A percentile compares a stretch with the other conserved stretches of the same genome.
Conservation (phyloP, 2,329 filamentous ascomycete species). For the Colletotrichum destructivum region DNA sequence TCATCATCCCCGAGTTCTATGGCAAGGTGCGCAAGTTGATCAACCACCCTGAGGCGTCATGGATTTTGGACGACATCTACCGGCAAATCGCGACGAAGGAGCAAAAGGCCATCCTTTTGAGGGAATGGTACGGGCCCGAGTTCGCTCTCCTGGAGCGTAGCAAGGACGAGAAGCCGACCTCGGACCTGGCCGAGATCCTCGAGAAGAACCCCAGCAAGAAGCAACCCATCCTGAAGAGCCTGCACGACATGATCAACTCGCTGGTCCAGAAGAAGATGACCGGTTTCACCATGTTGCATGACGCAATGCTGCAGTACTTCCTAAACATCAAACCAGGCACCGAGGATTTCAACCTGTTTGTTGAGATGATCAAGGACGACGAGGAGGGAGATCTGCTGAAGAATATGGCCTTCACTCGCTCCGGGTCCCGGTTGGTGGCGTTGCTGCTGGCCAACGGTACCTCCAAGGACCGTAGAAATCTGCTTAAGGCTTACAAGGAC, state of each 20-base stretch:
- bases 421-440: conserved; percentile 86
- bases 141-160: conserved; percentile 83
- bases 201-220: conserved; percentile 87
- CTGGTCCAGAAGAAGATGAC: conserved; percentile 97
- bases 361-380: conserved; percentile 92
- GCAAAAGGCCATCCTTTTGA: conserved; percentile 87
- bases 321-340: conserved; percentile 82
- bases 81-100: conserved; percentile 86
- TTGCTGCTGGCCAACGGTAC: conserved; percentile 86
- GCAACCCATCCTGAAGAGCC: conserved; percentile 86
- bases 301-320: conserved; percentile 98
- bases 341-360: conserved; percentile 87
- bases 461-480: conserved; percentile 92
- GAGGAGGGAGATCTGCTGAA: conserved; percentile 92
- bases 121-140: conserved; percentile 97
- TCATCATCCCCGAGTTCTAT: conserved; percentile 95
- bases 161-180: conserved; percentile 67
- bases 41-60: conserved; percentile 95
- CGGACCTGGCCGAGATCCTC: conserved; percentile 83
- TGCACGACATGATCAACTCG: conserved; percentile 90
- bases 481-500: conserved; percentile 92
- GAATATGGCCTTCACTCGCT: conserved; percentile 96
- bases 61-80: conserved; percentile 98
- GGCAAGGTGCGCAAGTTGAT: conserved; percentile 93
- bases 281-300: conserved; percentile 97